Base-by-base conservation (phyloP, 768 basidiomycete species). In the Imleria badia region DNA sequence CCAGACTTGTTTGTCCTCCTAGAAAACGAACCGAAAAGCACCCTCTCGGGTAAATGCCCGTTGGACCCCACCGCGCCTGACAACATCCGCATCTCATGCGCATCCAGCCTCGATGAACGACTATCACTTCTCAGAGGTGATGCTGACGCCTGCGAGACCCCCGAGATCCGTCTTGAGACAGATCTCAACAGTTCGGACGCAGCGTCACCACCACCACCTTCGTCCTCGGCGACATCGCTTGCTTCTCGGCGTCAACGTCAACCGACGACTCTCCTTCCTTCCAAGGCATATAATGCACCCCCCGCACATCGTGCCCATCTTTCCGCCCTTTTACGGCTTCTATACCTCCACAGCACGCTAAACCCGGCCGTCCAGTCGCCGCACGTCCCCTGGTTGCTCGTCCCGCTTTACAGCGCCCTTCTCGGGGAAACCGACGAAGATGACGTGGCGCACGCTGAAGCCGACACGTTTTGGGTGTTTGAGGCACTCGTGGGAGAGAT, bases 401-500 rank as follows among this genome's bases (percentile, higher is more conserved):
- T 91, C 15, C 86, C 87, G 0, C 64, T 91, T 22, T 90, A 89
- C 66, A 77, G 78, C 9, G 81, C 80, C 0, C 72, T 90, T 45
- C 69, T 74, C 17, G 79, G 82, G 63, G 89, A 91, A 62, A 75
- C 83, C 2, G 80, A 87, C 17, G 69, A 77, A 0, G 78, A 81
- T 50, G 85, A 88, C 40, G 66, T 80, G 11, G 76, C 80, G 0
- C 87, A 91, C 66, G 79, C 78, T 6, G 90, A 92, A 67, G 89
- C 90, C 2, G 90, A 92, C 62, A 79, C 85, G 0, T 92, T 92
- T 66, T 92, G 89, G 90, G 62, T 91, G 6, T 87, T 91, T 51
- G 88, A 91, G 66, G 79, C 83, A 0, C 76, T 91, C 60, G 73
- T 90, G 0, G 82, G 84, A 26, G 89, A 91, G 62, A 81, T 91